Evolutionary conservation across 306 rosid species (phyloP).

Genomic region (Datisca glomerata): DNA sequence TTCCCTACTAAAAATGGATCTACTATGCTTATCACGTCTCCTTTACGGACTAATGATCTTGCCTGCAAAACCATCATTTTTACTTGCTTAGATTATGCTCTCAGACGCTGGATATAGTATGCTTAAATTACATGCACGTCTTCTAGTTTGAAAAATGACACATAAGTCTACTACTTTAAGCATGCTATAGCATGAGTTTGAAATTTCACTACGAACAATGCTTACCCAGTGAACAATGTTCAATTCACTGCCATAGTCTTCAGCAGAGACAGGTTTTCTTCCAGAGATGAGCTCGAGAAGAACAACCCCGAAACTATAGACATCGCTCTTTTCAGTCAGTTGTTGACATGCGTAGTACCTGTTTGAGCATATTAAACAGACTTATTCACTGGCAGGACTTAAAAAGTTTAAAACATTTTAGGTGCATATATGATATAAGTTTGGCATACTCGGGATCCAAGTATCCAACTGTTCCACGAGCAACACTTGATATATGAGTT

Average conservation of each 20-base stretch:
- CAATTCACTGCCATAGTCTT: constrained; percentile 80
- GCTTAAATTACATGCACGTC: too few relatives aligned
- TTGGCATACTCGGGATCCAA: constrained; percentile 92
- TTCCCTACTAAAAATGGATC: constrained; percentile 54
- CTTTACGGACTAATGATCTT: constrained; percentile 56
- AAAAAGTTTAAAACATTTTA: too few relatives aligned
- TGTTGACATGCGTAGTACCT: constrained; percentile 96
- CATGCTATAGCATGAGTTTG: neutral
- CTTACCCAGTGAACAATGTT: constrained; percentile 96
- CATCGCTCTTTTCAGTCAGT: constrained; percentile 89
- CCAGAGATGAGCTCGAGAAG: constrained; percentile 84
- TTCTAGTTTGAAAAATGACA: too few relatives aligned
- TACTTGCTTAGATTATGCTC: neutral
- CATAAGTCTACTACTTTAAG: too few relatives aligned
- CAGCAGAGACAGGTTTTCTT: constrained; percentile 69
- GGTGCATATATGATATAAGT: too few relatives aligned
- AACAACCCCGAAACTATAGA: constrained; percentile 92
- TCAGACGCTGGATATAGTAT: too few relatives aligned
- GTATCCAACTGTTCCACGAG: constrained; percentile 91
- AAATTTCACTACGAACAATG: neutral
- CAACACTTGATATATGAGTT: constrained; percentile 85
- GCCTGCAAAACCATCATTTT: constrained; percentile 41
- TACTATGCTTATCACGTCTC: constrained; percentile 69
- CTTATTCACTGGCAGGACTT: neutral
- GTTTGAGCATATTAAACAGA: neutral